phyloP scores from a whole-genome alignment of 441 rosid genomes.

The Gossypium schwendimanii region DNA sequence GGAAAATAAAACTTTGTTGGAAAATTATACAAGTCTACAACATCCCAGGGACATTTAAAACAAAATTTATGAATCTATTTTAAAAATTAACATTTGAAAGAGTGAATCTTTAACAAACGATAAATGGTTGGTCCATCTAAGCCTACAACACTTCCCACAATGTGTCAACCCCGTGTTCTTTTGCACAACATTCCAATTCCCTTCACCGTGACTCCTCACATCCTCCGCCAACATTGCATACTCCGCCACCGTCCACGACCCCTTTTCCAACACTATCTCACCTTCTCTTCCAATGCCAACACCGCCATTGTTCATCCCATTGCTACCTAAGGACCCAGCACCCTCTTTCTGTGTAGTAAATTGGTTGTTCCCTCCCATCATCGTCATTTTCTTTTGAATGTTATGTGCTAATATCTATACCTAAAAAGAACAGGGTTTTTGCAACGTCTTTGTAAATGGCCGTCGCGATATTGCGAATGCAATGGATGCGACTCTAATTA shows the following conservation, averaged over 20 bases:
- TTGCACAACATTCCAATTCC: constrained; percentile 84
- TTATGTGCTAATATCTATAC: not conserved
- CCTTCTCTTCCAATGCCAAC: constrained; percentile 17
- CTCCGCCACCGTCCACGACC: constrained; percentile 86
- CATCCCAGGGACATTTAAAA: too few species aligned
- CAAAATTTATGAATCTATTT: too few species aligned
- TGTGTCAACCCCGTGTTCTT: constrained; percentile 66
- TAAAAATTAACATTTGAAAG: too few species aligned
- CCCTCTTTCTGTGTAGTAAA: constrained; percentile 16
- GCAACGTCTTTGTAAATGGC: too few species aligned
- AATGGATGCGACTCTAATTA: too few species aligned
- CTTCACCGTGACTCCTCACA: constrained; percentile 76
- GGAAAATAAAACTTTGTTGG: too few species aligned
- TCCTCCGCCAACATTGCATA: constrained; percentile 55
- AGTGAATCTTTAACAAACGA: too few species aligned
- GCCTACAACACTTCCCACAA: constrained; percentile 86
- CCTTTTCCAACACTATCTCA: constrained; percentile 48
- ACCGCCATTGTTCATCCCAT: too few species aligned
- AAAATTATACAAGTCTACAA: too few species aligned
- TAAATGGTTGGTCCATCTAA: constrained; percentile 25
- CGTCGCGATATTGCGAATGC: too few species aligned
- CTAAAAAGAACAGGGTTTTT: not conserved
- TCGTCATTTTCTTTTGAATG: not conserved
- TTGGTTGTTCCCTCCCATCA: not conserved
- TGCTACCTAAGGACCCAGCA: constrained; percentile 20